These are phyloP conservation scores for Ziziphus jujuba DNA, from an alignment of 306 rosid genomes.

Conservation along the genomic window DNA sequence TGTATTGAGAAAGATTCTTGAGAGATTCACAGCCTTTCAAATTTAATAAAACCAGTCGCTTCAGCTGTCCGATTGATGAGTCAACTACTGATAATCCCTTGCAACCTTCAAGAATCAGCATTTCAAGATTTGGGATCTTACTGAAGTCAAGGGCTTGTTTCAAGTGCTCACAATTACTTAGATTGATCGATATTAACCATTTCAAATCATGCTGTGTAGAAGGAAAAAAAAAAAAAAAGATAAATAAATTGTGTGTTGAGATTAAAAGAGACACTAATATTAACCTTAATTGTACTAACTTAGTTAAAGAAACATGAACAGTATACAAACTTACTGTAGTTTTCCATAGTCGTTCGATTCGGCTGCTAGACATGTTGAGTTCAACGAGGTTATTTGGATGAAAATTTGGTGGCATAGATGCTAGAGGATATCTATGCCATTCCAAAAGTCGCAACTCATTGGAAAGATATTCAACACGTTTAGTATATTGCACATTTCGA, in stretches of 20 bases:
- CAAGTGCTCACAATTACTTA: constrained; percentile 3
- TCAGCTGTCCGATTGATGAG: constrained; percentile 12
- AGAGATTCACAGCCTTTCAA: constrained; percentile 13
- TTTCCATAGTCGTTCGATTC: too few relatives aligned
- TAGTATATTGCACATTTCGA: too few relatives aligned
- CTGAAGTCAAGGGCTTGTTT: constrained; percentile 7
- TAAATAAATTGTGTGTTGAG: neutral
- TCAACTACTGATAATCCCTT: constrained; percentile 4
- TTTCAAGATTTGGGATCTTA: constrained; percentile 11
- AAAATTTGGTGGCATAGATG: too few relatives aligned
- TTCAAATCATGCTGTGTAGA: neutral
- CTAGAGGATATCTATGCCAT: too few relatives aligned
- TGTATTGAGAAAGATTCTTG: neutral
- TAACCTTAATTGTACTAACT: too few relatives aligned
- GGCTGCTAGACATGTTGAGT: too few relatives aligned
- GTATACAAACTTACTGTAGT: too few relatives aligned
- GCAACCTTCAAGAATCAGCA: constrained; percentile 18
- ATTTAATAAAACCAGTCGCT: neutral
- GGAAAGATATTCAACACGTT: too few relatives aligned
- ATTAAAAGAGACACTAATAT: too few relatives aligned
- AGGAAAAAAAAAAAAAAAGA: neutral
- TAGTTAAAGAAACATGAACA: too few relatives aligned
- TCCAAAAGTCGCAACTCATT: too few relatives aligned
- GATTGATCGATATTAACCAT: neutral
- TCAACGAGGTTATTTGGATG: too few relatives aligned